Conservation (phyloP, 805 yeast species). For the Starmerella bombi region DNA sequence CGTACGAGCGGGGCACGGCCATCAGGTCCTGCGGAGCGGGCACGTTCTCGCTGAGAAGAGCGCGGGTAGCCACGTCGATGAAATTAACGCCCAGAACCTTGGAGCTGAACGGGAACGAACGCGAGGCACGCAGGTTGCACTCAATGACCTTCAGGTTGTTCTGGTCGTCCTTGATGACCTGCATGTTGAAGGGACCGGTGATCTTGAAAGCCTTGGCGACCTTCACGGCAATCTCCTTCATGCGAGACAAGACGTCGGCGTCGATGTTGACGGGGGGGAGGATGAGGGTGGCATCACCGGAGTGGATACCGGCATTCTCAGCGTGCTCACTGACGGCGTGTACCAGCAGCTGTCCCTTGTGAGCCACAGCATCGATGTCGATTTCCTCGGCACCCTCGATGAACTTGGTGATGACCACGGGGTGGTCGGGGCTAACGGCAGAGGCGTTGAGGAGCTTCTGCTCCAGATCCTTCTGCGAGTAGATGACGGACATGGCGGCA, state of each 20-base stretch:
- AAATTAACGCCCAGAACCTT: conserved; percentile 91
- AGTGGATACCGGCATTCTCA: conserved; percentile 98
- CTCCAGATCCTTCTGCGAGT: conserved; percentile 76
- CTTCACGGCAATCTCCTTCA: conserved; percentile 90
- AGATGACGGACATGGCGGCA: conserved; percentile 98
- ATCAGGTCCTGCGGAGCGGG: conserved; percentile 80
- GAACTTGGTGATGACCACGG: conserved; percentile 93
- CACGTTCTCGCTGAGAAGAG: conserved; percentile 54
- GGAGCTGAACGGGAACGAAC: conserved; percentile 98
- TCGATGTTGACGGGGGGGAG: conserved; percentile 95
- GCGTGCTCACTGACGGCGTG: conserved; percentile 98
- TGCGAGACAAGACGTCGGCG: conserved; percentile 78
- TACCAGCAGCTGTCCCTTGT: conserved; percentile 85
- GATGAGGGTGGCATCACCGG: conserved; percentile 96
- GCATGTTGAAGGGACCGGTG: conserved; percentile 96
- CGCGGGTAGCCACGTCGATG: conserved; percentile 86
- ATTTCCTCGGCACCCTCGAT: conserved; percentile 95
- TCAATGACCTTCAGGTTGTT: conserved; percentile 94
- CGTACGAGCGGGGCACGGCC: conserved; percentile 61
- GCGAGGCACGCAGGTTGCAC: conserved; percentile 98
- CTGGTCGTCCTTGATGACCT: conserved; percentile 67
- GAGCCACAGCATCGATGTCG: conserved; percentile 97
- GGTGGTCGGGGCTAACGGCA: conserved; percentile 94
- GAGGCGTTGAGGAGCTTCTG: conserved; percentile 86
- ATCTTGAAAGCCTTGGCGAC: conserved; percentile 89